A percentile compares a stretch with the other conserved stretches of the same genome.
These are phyloP conservation scores for Coprinopsis marcescibilis DNA, from an alignment of 768 basidiomycete species.

Conservation along the genomic window DNA sequence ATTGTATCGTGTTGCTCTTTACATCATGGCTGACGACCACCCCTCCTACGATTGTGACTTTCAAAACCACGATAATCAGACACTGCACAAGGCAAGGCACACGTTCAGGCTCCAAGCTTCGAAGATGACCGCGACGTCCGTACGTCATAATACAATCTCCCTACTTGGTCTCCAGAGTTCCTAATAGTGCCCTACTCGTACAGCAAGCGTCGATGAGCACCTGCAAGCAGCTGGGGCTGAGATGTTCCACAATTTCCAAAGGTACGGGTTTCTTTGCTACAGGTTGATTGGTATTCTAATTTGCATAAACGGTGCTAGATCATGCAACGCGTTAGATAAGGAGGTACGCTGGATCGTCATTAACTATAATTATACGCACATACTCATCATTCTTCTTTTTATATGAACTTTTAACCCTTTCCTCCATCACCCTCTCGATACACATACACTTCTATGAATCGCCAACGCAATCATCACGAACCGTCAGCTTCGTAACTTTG, in stretches of 20 bases:
- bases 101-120: slow-evolving; percentile 42
- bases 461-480: neutral
- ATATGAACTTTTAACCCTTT: too few species aligned
- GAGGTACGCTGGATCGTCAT: slow-evolving; percentile 50
- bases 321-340: slow-evolving; percentile 57
- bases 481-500: slow-evolving; percentile 65
- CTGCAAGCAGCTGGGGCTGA: slow-evolving; percentile 64
- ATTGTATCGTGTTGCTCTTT: too few species aligned
- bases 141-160: slow-evolving; percentile 32
- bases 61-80: too few species aligned
- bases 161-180: neutral
- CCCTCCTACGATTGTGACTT: too few species aligned
- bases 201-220: slow-evolving; percentile 65
- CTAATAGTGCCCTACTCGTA: too few species aligned
- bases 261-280: slow-evolving; percentile 29
- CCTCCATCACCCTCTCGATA: too few species aligned
- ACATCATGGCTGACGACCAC: too few species aligned
- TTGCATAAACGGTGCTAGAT: slow-evolving; percentile 28
- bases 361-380: too few species aligned
- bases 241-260: slow-evolving; percentile 56
- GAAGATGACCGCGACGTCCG: slow-evolving; percentile 65
- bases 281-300: slow-evolving; percentile 4
- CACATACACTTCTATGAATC: too few species aligned
- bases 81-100: slow-evolving; percentile 26
- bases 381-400: too few species aligned